A percentile compares a stretch with the other conserved stretches of the same genome.
Evolutionary conservation across 2,329 filamentous ascomycete genomes (phyloP).

Genomic region (Sordariomycetes sp.): DNA sequence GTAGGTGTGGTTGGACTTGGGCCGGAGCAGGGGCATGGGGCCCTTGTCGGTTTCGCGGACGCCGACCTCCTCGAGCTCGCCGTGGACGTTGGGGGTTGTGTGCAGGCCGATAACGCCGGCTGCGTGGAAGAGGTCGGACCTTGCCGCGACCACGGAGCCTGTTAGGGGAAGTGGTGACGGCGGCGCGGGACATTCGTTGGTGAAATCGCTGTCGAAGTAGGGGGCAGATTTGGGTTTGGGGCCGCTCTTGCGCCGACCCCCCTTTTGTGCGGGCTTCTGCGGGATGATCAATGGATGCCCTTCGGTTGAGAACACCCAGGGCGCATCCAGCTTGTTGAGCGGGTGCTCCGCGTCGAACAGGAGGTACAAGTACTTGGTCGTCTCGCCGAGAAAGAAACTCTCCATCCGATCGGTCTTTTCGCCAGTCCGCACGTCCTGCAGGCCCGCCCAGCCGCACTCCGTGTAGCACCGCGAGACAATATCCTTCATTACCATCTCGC

Average conservation of each 20-base stretch:
- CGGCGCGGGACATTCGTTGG: slow-evolving; percentile 56
- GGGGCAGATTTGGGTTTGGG: slow-evolving; percentile 4
- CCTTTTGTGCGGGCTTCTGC: slow-evolving; percentile 8
- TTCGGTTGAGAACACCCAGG: slow-evolving; percentile 92
- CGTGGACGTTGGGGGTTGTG: slow-evolving; percentile 57
- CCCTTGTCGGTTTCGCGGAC: slow-evolving; percentile 33
- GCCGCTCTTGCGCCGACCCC: slow-evolving; percentile 4
- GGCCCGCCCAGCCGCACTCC: slow-evolving; percentile 83
- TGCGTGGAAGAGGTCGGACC: slow-evolving; percentile 78
- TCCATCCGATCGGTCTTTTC: slow-evolving; percentile 94
- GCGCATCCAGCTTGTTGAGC: slow-evolving; percentile 73
- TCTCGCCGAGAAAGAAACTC: slow-evolving; percentile 96
- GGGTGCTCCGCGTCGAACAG: slow-evolving; percentile 81
- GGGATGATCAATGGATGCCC: slow-evolving; percentile 88
- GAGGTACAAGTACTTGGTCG: slow-evolving; percentile 88
- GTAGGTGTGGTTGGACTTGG: slow-evolving; percentile 67
- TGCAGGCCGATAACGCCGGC: slow-evolving; percentile 77
- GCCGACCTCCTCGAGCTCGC: slow-evolving; percentile 23
- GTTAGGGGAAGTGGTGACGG: slow-evolving; percentile 52
- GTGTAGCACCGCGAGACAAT: slow-evolving; percentile 84
- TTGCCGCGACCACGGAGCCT: slow-evolving; percentile 68
- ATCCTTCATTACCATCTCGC: slow-evolving; percentile 88
- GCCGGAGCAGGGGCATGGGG: slow-evolving; percentile 28
- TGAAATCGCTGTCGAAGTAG: slow-evolving; percentile 34
- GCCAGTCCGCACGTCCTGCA: slow-evolving; percentile 72